Base-by-base conservation (phyloP, 2,329 filamentous ascomycete species). In the Aureobasidium pullulans region DNA sequence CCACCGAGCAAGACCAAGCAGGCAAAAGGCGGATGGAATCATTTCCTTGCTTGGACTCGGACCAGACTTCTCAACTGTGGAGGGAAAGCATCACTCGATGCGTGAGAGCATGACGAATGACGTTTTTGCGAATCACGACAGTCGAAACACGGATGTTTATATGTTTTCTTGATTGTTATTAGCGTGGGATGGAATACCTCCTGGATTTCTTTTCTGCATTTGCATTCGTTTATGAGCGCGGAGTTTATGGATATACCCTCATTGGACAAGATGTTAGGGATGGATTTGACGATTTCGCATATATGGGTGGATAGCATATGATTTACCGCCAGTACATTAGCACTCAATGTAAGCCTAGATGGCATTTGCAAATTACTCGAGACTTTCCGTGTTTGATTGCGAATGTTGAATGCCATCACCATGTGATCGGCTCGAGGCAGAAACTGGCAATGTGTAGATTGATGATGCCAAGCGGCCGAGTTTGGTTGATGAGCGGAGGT, bases 11-110 rank as follows among this genome's bases (percentile, higher is more conserved):
- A 68, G 63, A 70, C 66, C 50, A 65, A 68, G 44, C 67, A 67
- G 13, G 71, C 72, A 5, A 76, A 75, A 63, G 72, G 73, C 32
- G 68, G 74, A 23, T 83, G 81, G 81, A 72, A 81, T 60, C 72
- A 77, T 28, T 83, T 83, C 66, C 71, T 82, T 58, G 81, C 80
- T 1, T 84, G 81, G 81, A 72, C 82, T 62, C 76, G 77, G 66
- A 83, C 81, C 34, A 73, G 80, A 60, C 68, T 83, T 60, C 76
- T 83, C 63, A 79, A 81, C 63, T 73, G 81, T 60, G 72, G 74
- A 42, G 48, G 37, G 9, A 59, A 37, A 32, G 39, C 19, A 4
- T 52, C 48, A 28, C 23, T 31, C 43, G 56, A 49, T 37, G 53
- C 40, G 29, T 29, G 23, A 40, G 13, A 31, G 52, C 52, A 29